phyloP scores from a whole-genome alignment of 495 filamentous ascomycete species.

The Neurospora sp. region DNA sequence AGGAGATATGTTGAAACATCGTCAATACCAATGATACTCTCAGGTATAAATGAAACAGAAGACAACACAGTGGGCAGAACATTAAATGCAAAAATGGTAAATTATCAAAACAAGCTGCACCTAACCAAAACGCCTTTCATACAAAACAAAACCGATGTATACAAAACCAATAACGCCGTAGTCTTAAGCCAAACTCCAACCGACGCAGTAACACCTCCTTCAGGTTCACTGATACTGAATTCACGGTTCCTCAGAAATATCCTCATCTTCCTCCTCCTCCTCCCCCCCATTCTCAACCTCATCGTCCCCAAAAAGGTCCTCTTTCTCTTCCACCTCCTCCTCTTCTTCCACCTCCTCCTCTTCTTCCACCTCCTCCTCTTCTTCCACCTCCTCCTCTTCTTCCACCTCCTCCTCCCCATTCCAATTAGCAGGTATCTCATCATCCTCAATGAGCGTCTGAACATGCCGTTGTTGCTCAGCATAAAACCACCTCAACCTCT shows the following conservation, averaged over 20 bases:
- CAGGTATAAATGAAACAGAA: not conserved
- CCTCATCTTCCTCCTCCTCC: not conserved
- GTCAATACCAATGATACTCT: not conserved
- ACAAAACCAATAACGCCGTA: not conserved
- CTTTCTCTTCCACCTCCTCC: not conserved
- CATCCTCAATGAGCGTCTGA: not conserved
- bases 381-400: not conserved
- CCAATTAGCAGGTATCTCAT: not conserved
- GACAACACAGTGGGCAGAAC: not conserved
- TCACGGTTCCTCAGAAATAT: not conserved
- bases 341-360: not conserved
- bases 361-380: not conserved
- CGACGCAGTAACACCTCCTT: not conserved
- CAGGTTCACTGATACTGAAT: not conserved
- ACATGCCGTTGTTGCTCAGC: not conserved
- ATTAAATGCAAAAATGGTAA: not conserved
- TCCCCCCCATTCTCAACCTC: not conserved
- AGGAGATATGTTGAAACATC: not conserved
- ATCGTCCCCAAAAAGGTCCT: not conserved
- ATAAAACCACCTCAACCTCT: not conserved
- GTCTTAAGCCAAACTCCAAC: not conserved
- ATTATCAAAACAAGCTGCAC: not conserved
- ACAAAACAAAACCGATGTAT: not conserved
- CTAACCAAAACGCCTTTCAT: not conserved
- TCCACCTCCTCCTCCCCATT: not conserved